A percentile compares a stretch with the other conserved stretches of the same genome.
Conservation (phyloP, 2,329 filamentous ascomycete genomes). For the Claviceps quebecensis region DNA sequence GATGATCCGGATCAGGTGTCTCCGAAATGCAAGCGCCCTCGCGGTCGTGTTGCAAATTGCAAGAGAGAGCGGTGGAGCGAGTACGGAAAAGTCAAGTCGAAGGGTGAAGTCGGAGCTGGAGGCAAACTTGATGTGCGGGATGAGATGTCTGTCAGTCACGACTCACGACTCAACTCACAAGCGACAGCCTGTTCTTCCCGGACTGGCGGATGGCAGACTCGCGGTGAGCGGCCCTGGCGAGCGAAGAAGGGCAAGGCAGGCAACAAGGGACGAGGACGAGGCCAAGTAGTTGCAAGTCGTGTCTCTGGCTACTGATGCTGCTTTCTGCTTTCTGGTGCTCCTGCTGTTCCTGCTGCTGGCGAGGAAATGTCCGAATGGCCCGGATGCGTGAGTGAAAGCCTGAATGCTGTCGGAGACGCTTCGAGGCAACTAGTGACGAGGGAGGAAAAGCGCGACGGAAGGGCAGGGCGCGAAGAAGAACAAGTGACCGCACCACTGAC, state of each 20-base stretch:
- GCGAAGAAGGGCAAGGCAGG: neutral
- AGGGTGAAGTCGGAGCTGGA: neutral
- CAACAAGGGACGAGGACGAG: neutral
- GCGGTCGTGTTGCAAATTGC: neutral
- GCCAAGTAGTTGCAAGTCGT: no score
- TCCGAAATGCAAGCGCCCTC: neutral
- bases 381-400: neutral
- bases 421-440: neutral
- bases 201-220: neutral
- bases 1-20: neutral
- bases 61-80: neutral
- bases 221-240: neutral
- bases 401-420: neutral
- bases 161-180: neutral
- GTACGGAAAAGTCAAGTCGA: neutral
- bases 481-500: no score
- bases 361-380: neutral
- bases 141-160: neutral
- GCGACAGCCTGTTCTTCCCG: neutral
- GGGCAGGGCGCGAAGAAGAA: neutral
- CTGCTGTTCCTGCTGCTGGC: neutral
- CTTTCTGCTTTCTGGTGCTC: no score
- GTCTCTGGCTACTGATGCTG: no score
- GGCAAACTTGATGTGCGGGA: neutral
- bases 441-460: neutral